Evolutionary conservation across 2,329 filamentous ascomycete species (phyloP).

Genomic region (Drechslerella dactyloides): DNA sequence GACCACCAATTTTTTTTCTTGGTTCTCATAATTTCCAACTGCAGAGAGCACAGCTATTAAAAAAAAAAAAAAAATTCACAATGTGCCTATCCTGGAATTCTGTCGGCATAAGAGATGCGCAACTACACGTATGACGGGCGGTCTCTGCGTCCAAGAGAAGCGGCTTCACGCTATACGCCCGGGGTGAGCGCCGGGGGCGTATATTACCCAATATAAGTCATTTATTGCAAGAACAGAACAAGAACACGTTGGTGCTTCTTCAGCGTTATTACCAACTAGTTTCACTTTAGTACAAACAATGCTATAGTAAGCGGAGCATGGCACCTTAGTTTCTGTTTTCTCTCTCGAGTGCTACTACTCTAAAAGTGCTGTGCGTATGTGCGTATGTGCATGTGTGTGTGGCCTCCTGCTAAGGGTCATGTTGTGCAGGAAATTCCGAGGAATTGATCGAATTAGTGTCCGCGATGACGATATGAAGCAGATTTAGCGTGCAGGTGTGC

Average conservation of each 20-base stretch:
- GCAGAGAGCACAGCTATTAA: too few relatives aligned
- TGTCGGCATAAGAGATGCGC: too few relatives aligned
- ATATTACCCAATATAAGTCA: constrained; percentile 4
- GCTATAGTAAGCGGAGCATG: too few relatives aligned
- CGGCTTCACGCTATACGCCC: background rate
- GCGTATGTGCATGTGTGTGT: too few relatives aligned
- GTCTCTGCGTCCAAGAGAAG: background rate
- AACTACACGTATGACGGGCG: too few relatives aligned
- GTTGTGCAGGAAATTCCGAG: constrained; percentile 46
- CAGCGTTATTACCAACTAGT: background rate
- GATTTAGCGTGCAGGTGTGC: constrained; percentile 43
- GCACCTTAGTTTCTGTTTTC: background rate
- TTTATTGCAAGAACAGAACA: constrained; percentile 13
- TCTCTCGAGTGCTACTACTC: too few relatives aligned
- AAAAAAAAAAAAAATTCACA: too few relatives aligned
- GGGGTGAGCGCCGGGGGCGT: background rate
- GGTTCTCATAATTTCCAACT: too few relatives aligned
- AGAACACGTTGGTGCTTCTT: constrained; percentile 38
- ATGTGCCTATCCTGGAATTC: too few relatives aligned
- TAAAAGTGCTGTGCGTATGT: too few relatives aligned
- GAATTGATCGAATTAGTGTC: constrained; percentile 38
- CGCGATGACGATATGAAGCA: constrained; percentile 50
- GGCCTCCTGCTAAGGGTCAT: constrained; percentile 14
- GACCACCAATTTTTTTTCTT: too few relatives aligned
- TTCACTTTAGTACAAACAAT: too few relatives aligned